Base-by-base conservation (phyloP, 2,329 filamentous ascomycete genomes). In the Trichophyton verrucosum region DNA sequence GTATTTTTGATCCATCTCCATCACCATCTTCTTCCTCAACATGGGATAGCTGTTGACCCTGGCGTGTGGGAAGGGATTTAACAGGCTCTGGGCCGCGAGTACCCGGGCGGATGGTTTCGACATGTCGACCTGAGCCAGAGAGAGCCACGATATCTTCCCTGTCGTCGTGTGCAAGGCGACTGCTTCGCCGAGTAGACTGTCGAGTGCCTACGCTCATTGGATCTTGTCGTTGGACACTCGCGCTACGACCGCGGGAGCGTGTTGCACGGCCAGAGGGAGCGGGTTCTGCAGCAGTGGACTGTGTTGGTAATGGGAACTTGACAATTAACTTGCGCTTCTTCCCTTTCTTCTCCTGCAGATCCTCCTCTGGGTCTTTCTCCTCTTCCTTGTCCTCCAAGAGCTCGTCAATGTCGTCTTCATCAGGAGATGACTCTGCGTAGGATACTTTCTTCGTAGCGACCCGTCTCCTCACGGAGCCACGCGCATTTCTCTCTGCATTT, bases 51-150 rank as follows among this genome's bases (percentile, higher is more conserved):
- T 33, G 17, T n/a, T 47, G 15, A 13, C 22, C 20, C 8, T n/a
- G 33, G 15, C 27, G 38, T 13, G 60, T 46, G 47, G 58, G 30
- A 59, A 61, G 70, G 3, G 72, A 57, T 22, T 60, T 38, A 7
- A 44, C 46, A n/a, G 57, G 53, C 36, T 65, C 77, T 3, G 81
- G 78, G 61, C 78, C 84, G 46, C 73, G 74, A 2, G 82, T 83
- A 27, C 78, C 80, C 64, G 77, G 74, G 62, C 81, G 76, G 8
- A 83, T 74, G 3, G 82, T 75, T 60, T 81, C 71, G 61, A 78
- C 76, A 68, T 85, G 82, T 62, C 76, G 79, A 17, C 83, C 83
- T 6, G 82, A 84, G 64, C 82, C 80, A 2, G 82, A 81, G 51
- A 86, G 72, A 15, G 80, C 81, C 53, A 83, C 73, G 13, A 85